Base-by-base conservation (phyloP, 192 early-diverging fungal species). In the Geosiphon pyriformis region DNA sequence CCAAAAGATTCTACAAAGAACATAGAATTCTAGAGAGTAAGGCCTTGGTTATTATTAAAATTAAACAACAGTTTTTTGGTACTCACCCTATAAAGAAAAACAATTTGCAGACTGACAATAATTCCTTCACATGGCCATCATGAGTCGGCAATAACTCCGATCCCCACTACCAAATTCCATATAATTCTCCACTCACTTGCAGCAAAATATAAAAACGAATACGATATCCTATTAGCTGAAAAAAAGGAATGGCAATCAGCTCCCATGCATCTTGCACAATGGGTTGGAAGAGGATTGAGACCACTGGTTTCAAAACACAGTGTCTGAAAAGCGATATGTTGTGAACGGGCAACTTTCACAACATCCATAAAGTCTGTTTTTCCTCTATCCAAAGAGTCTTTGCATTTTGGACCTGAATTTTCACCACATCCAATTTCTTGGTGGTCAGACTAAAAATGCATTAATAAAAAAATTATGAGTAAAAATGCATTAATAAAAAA, bases 161-260 rank as follows among this genome's bases (percentile, higher is more conserved):
- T n/a, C n/a, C n/a, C n/a, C 42, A 6, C 42, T 46, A 17, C 42
- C 42, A 46, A 10, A 46, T 30, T 1, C 54, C 54, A 57, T 67
- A 67, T 31, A 67, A 27, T 27, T 34, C 52, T 27, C 51, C 65
- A 52, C 56, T 35, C 23, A 56, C 42, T 56, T 67, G 65, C 7
- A 67, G n/a, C 18, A 67, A 35, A 42, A 67, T 67, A 47, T 67
- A 67, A 67, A 67, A 67, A 20, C 53, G 25, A 33, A 67, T 67
- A 2, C 18, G 54, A 23, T 32, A 32, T 23, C 65, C 55, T 18
- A 67, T 67, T 17, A 67, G 35, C 12, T 67, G 65, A 56, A 67
- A 67, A 34, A 67, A 67, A 7, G 65, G 65, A 23, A 67, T 26
- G 22, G 65, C 7, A 15, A 67, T 52, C 30, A 56, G 52, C 52